Base-by-base conservation (phyloP, 768 basidiomycete species). In the Mycena leptocephala region DNA sequence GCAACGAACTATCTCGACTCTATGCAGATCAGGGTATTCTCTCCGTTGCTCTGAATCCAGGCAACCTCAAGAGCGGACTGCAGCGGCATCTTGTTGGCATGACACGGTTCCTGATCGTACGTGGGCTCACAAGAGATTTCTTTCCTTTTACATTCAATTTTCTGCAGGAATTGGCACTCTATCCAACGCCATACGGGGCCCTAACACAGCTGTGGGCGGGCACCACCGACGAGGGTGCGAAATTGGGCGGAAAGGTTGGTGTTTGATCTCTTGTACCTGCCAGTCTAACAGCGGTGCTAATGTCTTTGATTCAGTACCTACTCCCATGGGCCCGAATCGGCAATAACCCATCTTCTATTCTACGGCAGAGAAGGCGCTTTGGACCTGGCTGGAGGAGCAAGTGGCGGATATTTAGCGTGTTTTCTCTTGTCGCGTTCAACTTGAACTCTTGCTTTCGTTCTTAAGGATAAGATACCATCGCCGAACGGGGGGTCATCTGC, bases 161-260 rank as follows among this genome's bases (percentile, higher is more conserved):
- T 26, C 51, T 4, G 3, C 39, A 77, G 76, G 39, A 66, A n/a
- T 28, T 37, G 20, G 37, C 82, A 2, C 41, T 86, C 2, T 83
- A 83, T 46, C 83, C 86, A 20, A 80, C 83, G 0, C 68, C 83
- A 2, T 82, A 84, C 28, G 90, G 91, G 22, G 89, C 89, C 0
- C 78, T 91, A 22, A 91, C 90, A 1, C 89, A 87, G 66, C 79
- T 92, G 0, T 92, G 86, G 73, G 91, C 89, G 13, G 91, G 88
- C 5, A 91, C 90, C 1, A 80, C 85, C 0, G 80, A 84, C 0
- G 87, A 86, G 32, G 89, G 86, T 6, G 84, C 79, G 5, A 72
- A 77, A 2, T 75, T 91, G 30, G 88, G 87, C 46, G 90, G 91
- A 35, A 88, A 90, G 84, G 90, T 71, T 8, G 89, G 66, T 1